Percentiles rank a stretch among this genome's conserved stretches.
Conservation (phyloP, 1,284 basidiomycete species). For the Trametes versicolor region DNA sequence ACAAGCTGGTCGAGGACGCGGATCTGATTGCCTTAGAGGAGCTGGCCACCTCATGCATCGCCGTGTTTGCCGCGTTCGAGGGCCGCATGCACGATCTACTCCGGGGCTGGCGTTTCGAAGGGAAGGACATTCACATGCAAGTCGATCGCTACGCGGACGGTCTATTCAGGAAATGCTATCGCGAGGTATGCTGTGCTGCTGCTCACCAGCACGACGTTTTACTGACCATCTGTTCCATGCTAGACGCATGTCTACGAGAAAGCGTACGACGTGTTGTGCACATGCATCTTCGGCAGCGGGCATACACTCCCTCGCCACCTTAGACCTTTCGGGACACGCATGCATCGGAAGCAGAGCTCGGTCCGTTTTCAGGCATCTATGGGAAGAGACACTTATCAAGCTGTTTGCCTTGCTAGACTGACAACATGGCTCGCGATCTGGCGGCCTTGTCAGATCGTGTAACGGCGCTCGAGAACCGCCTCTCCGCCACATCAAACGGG, state of each 20-base stretch:
- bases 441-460: constrained; percentile 9
- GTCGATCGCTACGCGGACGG: constrained; percentile 30
- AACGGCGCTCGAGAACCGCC: constrained; percentile 4
- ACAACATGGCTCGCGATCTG: background rate
- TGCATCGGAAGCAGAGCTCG: background rate
- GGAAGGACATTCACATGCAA: constrained; percentile 28
- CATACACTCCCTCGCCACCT: constrained; percentile 16
- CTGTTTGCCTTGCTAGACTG: background rate
- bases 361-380: background rate
- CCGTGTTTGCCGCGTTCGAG: constrained; percentile 26
- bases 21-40: constrained; percentile 21
- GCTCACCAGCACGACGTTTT: too few relatives aligned
- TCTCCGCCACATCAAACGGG: background rate
- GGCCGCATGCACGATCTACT: constrained; percentile 29
- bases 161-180: constrained; percentile 25
- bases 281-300: constrained; percentile 10
- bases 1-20: background rate
- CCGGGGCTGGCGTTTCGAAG: constrained; percentile 28
- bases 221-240: background rate
- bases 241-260: constrained; percentile 14
- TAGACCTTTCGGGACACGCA: background rate
- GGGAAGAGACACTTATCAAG: background rate
- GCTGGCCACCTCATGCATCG: constrained; percentile 24
- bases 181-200: background rate
- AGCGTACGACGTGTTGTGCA: constrained; percentile 8